These are phyloP conservation scores for Dendrocalamus sinicus DNA, from an alignment of 176 grass and related monocot genomes.

Conservation along the genomic window DNA sequence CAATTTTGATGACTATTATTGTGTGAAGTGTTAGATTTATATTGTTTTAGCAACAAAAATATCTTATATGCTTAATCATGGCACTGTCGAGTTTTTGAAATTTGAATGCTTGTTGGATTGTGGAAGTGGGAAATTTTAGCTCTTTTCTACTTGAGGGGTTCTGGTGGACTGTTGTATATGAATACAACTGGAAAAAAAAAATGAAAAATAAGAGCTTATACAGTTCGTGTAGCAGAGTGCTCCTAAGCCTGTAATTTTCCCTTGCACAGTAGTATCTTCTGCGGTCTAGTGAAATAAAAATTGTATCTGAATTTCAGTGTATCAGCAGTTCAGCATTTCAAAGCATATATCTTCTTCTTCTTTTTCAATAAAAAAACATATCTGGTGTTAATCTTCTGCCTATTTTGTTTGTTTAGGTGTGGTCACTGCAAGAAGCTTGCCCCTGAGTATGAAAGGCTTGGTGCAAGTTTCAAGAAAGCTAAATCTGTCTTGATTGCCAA, in stretches of 20 bases:
- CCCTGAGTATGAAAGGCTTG: constrained; percentile 87
- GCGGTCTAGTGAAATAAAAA: background rate
- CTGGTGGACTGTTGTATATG: background rate
- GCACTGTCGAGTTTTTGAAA: background rate
- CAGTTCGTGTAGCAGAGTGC: background rate
- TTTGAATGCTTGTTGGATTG: background rate
- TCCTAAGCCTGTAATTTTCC: background rate
- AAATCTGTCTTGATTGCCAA: constrained; percentile 86
- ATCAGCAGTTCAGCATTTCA: background rate
- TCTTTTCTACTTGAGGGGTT: background rate
- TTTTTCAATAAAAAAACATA: background rate
- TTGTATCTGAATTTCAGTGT: background rate
- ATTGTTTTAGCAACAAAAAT: background rate
- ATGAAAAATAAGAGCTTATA: background rate
- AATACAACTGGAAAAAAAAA: background rate
- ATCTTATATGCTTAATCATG: background rate
- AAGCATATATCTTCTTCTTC: background rate
- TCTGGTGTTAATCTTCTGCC: background rate
- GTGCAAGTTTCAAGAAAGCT: constrained; percentile 86
- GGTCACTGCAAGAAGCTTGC: constrained; percentile 96
- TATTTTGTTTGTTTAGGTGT: constrained; percentile 58
- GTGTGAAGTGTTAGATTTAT: background rate
- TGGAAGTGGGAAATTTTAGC: background rate
- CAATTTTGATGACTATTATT: background rate
- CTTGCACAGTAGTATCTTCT: background rate